These are phyloP conservation scores for Malus sylvestris DNA, from an alignment of 306 rosid species.

Conservation along the genomic window DNA sequence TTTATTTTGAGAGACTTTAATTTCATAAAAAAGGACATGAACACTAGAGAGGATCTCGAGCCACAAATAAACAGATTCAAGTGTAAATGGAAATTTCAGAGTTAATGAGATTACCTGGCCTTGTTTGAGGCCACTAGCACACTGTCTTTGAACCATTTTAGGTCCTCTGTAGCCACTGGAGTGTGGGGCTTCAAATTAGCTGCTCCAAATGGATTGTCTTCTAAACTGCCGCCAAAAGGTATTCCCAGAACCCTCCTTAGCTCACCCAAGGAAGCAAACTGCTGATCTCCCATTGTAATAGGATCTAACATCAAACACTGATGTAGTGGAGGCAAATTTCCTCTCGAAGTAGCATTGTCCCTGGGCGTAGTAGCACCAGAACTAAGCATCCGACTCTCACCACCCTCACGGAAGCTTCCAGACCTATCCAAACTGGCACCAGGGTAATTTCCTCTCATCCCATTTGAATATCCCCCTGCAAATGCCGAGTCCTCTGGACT, in stretches of 20 bases:
- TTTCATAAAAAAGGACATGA: not conserved
- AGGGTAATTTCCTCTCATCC: constrained; percentile 40
- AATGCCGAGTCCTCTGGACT: constrained; percentile 44
- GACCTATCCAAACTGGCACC: constrained; percentile 52
- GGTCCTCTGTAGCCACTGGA: constrained; percentile 54
- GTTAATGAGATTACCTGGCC: constrained; percentile 60
- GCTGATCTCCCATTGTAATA: constrained; percentile 46
- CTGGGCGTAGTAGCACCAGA: constrained; percentile 39
- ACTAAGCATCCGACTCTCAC: constrained; percentile 42
- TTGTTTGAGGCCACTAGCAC: constrained; percentile 45
- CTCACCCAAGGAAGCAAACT: constrained; percentile 40
- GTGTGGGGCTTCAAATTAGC: constrained; percentile 51
- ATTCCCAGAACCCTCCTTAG: constrained; percentile 52
- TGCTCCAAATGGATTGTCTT: constrained; percentile 58
- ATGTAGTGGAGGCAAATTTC: constrained; percentile 41
- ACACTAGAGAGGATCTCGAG: not conserved
- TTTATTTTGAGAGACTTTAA: not conserved
- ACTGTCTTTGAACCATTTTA: constrained; percentile 54
- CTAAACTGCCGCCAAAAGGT: constrained; percentile 47
- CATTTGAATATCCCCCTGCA: constrained; percentile 41
- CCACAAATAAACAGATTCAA: not conserved
- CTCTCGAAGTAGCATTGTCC: constrained; percentile 37
- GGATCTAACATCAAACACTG: constrained; percentile 58
- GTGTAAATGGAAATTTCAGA: constrained; percentile 1
- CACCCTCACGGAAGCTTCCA: constrained; percentile 47